Evolutionary conservation across 2,329 filamentous ascomycete genomes (phyloP).

Genomic region (Cladosporium sp.): DNA sequence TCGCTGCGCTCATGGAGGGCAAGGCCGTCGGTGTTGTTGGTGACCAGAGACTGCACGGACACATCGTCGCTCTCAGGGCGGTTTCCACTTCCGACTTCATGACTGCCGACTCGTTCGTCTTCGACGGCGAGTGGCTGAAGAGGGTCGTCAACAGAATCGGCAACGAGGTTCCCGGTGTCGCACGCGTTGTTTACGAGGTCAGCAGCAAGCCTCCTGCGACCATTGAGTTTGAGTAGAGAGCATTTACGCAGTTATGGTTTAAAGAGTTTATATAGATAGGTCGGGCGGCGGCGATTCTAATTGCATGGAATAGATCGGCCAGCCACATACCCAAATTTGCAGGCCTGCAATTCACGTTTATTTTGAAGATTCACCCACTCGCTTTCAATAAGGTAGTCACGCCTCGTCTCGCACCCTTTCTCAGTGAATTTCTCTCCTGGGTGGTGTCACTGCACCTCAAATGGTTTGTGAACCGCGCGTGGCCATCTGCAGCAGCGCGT

Average conservation of each 20-base stretch:
- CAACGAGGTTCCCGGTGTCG: conserved; percentile 70
- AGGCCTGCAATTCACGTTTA: conserved; percentile 1
- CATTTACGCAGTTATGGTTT: conserved; percentile 14
- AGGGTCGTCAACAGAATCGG: conserved; percentile 63
- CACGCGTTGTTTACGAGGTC: conserved; percentile 65
- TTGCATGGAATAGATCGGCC: neutral
- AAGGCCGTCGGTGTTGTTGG: conserved; percentile 65
- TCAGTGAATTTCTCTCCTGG: too few relatives aligned
- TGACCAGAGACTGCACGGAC: conserved; percentile 62
- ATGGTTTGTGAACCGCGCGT: too few relatives aligned
- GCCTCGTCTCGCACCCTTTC: too few relatives aligned
- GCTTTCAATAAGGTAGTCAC: too few relatives aligned
- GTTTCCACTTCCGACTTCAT: conserved; percentile 66
- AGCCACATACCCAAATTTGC: neutral
- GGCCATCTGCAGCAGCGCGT: too few relatives aligned
- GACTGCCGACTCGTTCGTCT: conserved; percentile 67
- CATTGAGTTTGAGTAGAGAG: conserved; percentile 65
- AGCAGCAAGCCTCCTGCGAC: conserved; percentile 66
- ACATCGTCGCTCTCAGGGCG: conserved; percentile 58
- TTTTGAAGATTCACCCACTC: too few relatives aligned
- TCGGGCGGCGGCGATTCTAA: neutral
- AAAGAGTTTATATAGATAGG: neutral
- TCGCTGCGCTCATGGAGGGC: conserved; percentile 61
- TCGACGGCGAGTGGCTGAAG: conserved; percentile 61
- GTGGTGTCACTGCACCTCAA: too few relatives aligned